Evolutionary conservation across 2,329 filamentous ascomycete genomes (phyloP).

Genomic region (Fonsecaea erecta): DNA sequence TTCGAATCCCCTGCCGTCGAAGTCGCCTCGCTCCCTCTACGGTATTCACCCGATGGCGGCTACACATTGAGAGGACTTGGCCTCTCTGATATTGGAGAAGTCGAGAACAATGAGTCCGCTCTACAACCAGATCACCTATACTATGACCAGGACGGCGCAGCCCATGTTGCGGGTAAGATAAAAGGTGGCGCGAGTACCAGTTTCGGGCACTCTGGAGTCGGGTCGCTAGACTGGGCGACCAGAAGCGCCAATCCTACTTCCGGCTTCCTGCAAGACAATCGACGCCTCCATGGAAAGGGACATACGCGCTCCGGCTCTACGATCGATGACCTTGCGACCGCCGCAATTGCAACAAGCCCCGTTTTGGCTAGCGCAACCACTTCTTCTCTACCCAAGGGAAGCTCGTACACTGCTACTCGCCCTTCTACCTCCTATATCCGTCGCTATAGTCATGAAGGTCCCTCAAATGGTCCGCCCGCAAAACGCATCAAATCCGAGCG

Average conservation of each 20-base stretch:
- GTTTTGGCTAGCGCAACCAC: slow-evolving; percentile 46
- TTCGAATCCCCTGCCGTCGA: slow-evolving; percentile 17
- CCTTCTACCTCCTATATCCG: slow-evolving; percentile 41
- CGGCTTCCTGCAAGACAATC: slow-evolving; percentile 16
- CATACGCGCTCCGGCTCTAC: slow-evolving; percentile 53
- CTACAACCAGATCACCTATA: slow-evolving; percentile 34
- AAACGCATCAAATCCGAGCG: slow-evolving; percentile 67
- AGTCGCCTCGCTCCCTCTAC: slow-evolving; percentile 10
- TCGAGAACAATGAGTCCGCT: slow-evolving; percentile 12
- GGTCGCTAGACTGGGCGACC: neutral
- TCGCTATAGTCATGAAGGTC: slow-evolving; percentile 39
- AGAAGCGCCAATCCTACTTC: neutral
- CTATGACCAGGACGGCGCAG: slow-evolving; percentile 34
- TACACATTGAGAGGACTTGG: slow-evolving; percentile 30
- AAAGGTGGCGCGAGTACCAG: slow-evolving; percentile 20
- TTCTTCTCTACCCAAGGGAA: slow-evolving; percentile 38
- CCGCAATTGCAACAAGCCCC: slow-evolving; percentile 56
- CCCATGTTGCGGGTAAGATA: slow-evolving; percentile 32
- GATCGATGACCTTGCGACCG: slow-evolving; percentile 56
- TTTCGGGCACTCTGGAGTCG: slow-evolving; percentile 3
- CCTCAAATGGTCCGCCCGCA: slow-evolving; percentile 55
- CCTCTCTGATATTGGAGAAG: slow-evolving; percentile 25
- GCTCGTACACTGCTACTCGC: slow-evolving; percentile 37
- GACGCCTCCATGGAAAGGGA: slow-evolving; percentile 29
- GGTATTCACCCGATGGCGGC: slow-evolving; percentile 18